Base-by-base conservation (phyloP, 306 rosid species). In the Quercus robur region DNA sequence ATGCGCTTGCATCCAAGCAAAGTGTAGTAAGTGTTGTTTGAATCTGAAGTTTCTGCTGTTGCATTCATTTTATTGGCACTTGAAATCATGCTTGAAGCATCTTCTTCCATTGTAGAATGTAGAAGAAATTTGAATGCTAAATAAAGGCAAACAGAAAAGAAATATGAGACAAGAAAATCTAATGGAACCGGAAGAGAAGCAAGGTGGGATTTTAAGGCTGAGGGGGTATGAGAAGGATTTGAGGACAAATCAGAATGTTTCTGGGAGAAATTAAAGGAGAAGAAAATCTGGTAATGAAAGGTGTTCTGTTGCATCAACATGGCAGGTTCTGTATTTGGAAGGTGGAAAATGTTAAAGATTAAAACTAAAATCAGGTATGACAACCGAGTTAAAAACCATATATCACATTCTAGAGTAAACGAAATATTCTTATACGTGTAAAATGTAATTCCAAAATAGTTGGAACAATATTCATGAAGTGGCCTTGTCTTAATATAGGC, bases 401-500 rank as follows among this genome's bases (percentile, higher is more conserved):
- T 19, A 49, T 49, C 54, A 49, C 46, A 51, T 62, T 75, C 75
- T 49, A 63, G 75, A 73, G 75, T 46, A 18, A 3, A n/a, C 11
- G 52, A 64, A 57, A 69, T 28, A 33, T 30, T 33, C 46, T 62
- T 8, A 41, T 41, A 41, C 46, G 70, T 56, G 74, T 68, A 67
- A 73, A 69, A 19, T 33, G 18, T 17, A 26, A 41, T 41, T 41
- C 46, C 66, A 18, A 38, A 26, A 49, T 44, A 33, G 78, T 55
- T 79, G 75, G 85, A 71, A 70, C 62, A 79, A 85, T 8, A 41
- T 41, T 75, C 80, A 66, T 78, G 52, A 78, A 77, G 64, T 77
- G 79, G 46, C 56, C 14, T 70, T 57, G 35, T n/a, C 89, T 91
- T 77, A 84, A 79, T 87, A 83, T 87, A 84, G 92, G 54, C 77